phyloP scores from a whole-genome alignment of 176 grass and related monocot species.

The Guadua angustifolia region DNA sequence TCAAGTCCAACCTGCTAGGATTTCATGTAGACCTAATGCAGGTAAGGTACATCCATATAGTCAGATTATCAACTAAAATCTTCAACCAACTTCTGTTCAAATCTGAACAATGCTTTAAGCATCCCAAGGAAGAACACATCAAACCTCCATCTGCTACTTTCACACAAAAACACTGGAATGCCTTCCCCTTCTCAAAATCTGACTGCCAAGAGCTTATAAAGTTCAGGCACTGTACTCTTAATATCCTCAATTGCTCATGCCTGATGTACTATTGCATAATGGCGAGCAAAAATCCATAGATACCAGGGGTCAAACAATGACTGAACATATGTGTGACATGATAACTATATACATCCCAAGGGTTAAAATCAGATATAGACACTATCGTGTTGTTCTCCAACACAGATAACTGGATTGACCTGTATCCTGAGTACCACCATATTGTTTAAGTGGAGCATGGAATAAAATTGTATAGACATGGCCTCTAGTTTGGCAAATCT shows the following conservation, averaged over 20 bases:
- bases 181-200: not conserved
- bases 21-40: conserved; percentile 21
- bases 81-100: conserved; percentile 30
- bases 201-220: conserved; percentile 23
- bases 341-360: not conserved
- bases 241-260: conserved; percentile 17
- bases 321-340: not conserved
- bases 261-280: not conserved
- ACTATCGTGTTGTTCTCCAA: not conserved
- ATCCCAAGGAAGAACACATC: conserved; percentile 30
- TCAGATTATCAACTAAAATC: conserved; percentile 11
- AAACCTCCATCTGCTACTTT: conserved; percentile 17
- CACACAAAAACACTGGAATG: not conserved
- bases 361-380: not conserved
- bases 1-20: conserved; percentile 31
- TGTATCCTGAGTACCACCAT: not conserved
- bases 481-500: not conserved
- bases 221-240: not conserved
- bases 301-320: not conserved
- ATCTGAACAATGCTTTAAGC: conserved; percentile 27
- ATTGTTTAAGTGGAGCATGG: not conserved
- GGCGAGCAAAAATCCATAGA: not conserved
- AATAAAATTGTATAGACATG: not conserved
- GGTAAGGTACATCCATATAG: not conserved
- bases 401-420: not conserved